Percentiles rank a stretch among this genome's conserved stretches.
These are phyloP conservation scores for Toxicodendron radicans DNA, from an alignment of 345 rosid genomes.

Conservation along the genomic window DNA sequence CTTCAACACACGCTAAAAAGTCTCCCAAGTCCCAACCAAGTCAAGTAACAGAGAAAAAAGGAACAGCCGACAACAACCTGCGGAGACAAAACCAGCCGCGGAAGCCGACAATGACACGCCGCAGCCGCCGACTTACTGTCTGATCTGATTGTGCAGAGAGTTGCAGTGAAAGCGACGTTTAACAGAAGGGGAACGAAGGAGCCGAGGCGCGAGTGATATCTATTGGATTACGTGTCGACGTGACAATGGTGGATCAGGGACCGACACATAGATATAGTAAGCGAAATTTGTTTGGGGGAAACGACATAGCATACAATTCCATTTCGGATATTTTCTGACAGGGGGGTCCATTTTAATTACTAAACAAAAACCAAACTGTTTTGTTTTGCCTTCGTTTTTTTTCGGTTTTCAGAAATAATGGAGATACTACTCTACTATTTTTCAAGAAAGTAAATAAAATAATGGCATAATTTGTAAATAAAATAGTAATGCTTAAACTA, in stretches of 20 bases:
- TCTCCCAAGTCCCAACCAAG: too few species aligned
- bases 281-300: constrained; percentile 27
- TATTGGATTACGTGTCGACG: constrained; percentile 8
- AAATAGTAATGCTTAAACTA: too few species aligned
- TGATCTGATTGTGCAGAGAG: neutral
- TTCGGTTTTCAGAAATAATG: too few species aligned
- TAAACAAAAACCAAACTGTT: neutral
- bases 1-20: neutral
- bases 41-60: too few species aligned
- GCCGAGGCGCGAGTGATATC: neutral
- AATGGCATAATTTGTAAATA: too few species aligned
- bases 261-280: constrained; percentile 10
- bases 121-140: constrained; percentile 60
- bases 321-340: constrained; percentile 1
- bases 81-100: constrained; percentile 28
- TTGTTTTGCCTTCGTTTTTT: too few species aligned
- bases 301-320: constrained; percentile 30
- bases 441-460: too few species aligned
- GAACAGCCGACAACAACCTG: constrained; percentile 30
- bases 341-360: neutral
- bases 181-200: constrained; percentile 17
- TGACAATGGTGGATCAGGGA: neutral
- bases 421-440: too few species aligned
- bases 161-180: constrained; percentile 45
- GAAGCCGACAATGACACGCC: constrained; percentile 50